phyloP scores from a whole-genome alignment of 2,329 filamentous ascomycete genomes.

The Aureobasidium sp. region DNA sequence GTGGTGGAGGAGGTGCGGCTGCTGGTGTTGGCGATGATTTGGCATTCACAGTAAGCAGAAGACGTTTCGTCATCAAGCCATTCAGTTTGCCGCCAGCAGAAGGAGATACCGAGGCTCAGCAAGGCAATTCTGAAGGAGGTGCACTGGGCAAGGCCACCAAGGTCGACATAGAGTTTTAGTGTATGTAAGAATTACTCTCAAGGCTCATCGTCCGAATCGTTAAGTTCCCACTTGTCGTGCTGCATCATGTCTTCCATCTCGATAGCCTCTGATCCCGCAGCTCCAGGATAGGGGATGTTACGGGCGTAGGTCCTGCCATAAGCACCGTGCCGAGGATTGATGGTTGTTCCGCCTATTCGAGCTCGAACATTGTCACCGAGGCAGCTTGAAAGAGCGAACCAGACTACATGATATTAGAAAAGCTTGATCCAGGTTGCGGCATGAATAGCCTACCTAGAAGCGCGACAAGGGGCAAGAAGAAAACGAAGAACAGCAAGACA shows the following conservation, averaged over 20 bases:
- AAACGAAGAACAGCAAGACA: conserved; percentile 11
- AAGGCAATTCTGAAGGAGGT: conserved; percentile 31
- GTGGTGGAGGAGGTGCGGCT: conserved; percentile 69
- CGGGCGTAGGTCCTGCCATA: conserved; percentile 52
- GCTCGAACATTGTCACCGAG: conserved; percentile 47
- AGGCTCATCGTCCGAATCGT: conserved; percentile 19
- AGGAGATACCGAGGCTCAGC: conserved; percentile 60
- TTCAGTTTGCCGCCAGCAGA: conserved; percentile 85
- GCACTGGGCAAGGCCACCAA: conserved; percentile 40
- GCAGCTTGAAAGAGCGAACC: conserved; percentile 49
- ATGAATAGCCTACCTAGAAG: conserved; percentile 13
- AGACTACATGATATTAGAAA: conserved; percentile 28
- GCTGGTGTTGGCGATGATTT: conserved; percentile 68
- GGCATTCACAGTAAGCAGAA: conserved; percentile 80
- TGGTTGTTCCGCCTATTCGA: conserved; percentile 33
- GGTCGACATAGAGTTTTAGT: conserved; percentile 71
- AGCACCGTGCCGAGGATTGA: conserved; percentile 37
- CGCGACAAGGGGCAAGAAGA: conserved; percentile 15
- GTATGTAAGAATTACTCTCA: not conserved
- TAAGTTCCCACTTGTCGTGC: conserved; percentile 22
- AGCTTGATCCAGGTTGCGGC: not conserved
- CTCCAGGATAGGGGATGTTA: conserved; percentile 46
- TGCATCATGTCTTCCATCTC: conserved; percentile 54
- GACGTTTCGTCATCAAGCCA: conserved; percentile 76
- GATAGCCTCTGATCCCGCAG: conserved; percentile 54